These are phyloP conservation scores for Xylaria sp. DNA, from an alignment of 2,329 filamentous ascomycete species.

Conservation along the genomic window DNA sequence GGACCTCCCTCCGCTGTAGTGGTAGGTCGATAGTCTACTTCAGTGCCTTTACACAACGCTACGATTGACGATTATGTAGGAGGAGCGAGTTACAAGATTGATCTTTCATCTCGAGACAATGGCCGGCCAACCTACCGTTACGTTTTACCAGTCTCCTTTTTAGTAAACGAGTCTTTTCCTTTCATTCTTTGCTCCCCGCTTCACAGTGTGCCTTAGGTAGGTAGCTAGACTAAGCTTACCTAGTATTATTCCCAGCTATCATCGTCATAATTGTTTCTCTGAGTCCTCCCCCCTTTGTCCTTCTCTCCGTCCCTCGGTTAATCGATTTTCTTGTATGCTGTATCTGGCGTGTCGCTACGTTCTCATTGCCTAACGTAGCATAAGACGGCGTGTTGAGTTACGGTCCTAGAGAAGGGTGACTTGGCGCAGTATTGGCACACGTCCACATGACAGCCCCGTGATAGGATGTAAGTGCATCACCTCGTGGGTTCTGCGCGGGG, in stretches of 20 bases:
- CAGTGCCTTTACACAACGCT: not conserved
- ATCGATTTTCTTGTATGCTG: not conserved
- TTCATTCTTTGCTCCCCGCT: not conserved
- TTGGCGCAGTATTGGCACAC: conserved; percentile 35
- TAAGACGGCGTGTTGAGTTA: conserved; percentile 15
- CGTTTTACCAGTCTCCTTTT: not conserved
- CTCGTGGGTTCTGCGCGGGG: conserved; percentile 36
- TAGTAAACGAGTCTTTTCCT: not conserved
- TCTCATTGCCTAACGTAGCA: conserved; percentile 13
- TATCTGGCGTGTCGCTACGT: not conserved
- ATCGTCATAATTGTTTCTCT: conserved; percentile 15
- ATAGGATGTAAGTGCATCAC: conserved; percentile 26
- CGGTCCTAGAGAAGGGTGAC: conserved; percentile 12
- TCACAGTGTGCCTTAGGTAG: conserved; percentile 10
- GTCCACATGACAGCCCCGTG: conserved; percentile 31
- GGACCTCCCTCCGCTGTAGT: no score
- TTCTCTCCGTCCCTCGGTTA: not conserved
- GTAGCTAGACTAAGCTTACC: conserved; percentile 15
- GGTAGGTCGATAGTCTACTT: no score
- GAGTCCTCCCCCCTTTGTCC: not conserved
- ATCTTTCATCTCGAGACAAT: conserved; percentile 5
- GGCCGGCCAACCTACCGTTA: not conserved
- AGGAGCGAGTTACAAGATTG: not conserved
- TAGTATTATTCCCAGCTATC: conserved; percentile 1
- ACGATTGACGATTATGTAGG: not conserved